These are phyloP conservation scores for Wilcoxina mikolae DNA, from an alignment of 495 filamentous ascomycete species.

Conservation along the genomic window DNA sequence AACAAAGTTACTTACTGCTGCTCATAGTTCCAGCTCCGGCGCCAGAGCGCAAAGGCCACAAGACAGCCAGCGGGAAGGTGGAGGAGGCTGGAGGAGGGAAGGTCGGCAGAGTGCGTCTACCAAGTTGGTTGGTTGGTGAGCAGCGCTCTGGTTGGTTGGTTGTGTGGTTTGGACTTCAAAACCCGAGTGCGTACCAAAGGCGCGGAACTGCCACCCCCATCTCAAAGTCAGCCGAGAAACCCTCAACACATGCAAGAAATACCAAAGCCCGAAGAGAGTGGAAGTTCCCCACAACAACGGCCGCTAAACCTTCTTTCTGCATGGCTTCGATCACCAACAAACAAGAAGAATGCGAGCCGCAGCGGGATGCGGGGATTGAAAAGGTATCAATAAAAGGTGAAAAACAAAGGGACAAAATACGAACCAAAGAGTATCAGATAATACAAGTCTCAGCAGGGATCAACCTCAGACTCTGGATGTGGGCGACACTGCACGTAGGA, in stretches of 20 bases:
- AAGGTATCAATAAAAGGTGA: too few relatives aligned
- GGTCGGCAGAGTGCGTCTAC: slow-evolving; percentile 26
- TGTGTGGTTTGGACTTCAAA: neutral
- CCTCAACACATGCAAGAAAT: neutral
- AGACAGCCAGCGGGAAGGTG: slow-evolving; percentile 29
- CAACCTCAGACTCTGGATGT: slow-evolving; percentile 17
- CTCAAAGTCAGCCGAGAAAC: slow-evolving; percentile 3
- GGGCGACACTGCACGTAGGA: slow-evolving; percentile 24
- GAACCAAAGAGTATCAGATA: too few relatives aligned
- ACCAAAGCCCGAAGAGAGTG: neutral
- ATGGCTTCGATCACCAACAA: neutral
- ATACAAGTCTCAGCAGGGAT: slow-evolving; percentile 18
- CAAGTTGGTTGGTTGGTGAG: neutral
- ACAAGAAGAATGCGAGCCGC: too few relatives aligned
- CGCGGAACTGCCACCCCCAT: neutral
- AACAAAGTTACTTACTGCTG: slow-evolving; percentile 26
- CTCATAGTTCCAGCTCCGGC: slow-evolving; percentile 28
- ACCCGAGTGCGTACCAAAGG: neutral
- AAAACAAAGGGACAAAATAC: too few relatives aligned
- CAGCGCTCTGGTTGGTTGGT: neutral
- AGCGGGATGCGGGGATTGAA: too few relatives aligned
- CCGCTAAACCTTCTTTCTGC: slow-evolving; percentile 1
- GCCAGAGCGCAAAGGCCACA: slow-evolving; percentile 29
- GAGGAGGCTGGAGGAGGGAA: slow-evolving; percentile 13
- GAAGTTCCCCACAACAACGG: slow-evolving; percentile 3